A percentile compares a stretch with the other conserved stretches of the same genome.
Conservation (phyloP, 1,284 basidiomycete genomes). For the Sutorius eximius region DNA sequence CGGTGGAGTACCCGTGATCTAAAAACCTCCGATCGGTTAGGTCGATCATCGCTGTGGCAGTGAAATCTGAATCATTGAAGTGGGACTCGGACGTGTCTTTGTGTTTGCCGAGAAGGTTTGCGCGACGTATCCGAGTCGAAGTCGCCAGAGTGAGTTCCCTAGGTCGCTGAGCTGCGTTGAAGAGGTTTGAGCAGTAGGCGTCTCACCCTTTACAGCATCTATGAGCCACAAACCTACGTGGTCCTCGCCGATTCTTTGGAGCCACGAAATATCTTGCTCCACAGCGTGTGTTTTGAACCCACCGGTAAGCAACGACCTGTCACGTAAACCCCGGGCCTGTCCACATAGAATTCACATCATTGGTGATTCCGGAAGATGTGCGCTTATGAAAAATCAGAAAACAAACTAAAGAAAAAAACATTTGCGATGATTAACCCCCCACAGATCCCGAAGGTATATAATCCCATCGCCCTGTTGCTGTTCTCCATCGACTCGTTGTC, state of each 20-base stretch:
- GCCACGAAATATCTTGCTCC: conserved; percentile 10
- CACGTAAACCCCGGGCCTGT: neutral
- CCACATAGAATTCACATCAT: conserved; percentile 13
- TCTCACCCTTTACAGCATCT: neutral
- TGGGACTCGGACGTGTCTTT: neutral
- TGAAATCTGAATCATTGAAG: neutral
- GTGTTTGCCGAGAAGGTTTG: neutral
- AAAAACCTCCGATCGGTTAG: neutral
- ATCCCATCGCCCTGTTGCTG: neutral
- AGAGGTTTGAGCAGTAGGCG: neutral
- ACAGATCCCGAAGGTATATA: conserved; percentile 22
- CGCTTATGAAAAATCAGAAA: neutral
- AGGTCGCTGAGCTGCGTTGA: neutral
- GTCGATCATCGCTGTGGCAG: neutral
- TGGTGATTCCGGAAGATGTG: neutral
- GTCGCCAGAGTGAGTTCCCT: neutral
- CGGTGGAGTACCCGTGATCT: neutral
- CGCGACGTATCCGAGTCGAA: neutral
- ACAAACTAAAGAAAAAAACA: neutral
- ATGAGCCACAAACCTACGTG: neutral
- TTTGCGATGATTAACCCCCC: neutral
- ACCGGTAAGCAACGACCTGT: conserved; percentile 6
- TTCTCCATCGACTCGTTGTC: conserved; percentile 16
- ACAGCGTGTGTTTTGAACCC: conserved; percentile 11
- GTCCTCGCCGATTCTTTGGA: neutral